Evolutionary conservation across 202 grass and related monocot genomes (phyloP), one percentile per base, ranked within the genome.

Genomic region (Zoysia matrella): DNA sequence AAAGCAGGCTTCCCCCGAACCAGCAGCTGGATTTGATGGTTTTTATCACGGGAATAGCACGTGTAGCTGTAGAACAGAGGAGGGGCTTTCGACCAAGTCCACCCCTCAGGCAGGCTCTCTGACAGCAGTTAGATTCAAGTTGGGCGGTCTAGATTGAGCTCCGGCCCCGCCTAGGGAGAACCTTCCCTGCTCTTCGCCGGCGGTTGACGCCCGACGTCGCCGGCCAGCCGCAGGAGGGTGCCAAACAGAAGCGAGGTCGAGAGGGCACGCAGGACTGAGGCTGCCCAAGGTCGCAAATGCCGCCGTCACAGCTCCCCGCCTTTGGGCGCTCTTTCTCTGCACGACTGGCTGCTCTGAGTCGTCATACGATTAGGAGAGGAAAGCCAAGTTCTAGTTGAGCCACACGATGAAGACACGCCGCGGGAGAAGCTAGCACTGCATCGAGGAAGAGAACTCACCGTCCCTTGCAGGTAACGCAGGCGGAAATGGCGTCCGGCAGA

Each of bases 1-100:
- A 85, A 85, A 85, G 82, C 9, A 65, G 16, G 22, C 22, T 30
- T 30, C 22, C 22, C 22, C 22, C 22, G 22, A 69, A 47, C 72
- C 16, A 44, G 18, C 3, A 22, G 60, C 73, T 57, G 56, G 66
- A 18, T 73, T 39, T 53, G 40, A 41, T 54, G 46, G 9, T 60
- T 72, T 13, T 44, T 6, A 16, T 56, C 15, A 79, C 63, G 76
- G 12, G 12, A 65, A 11, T 65, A 1, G 49, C 60, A 77, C 22
- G 75, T 53, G 73, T 50, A 65, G 44, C 15, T 51, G 45, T 18
- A 77, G 49, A 67, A 75, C 0, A 62, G 70, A 51, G 12, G 48
- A 82, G 46, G 45, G 18, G 49, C 81, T 30, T 30, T 30, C 22
- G 22, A 30, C 22, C 22, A 30, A 30, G 22, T 30, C 22, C 22